phyloP scores from a whole-genome alignment of 2,329 filamentous ascomycete genomes.

The Paraphaeosphaeria minitans region DNA sequence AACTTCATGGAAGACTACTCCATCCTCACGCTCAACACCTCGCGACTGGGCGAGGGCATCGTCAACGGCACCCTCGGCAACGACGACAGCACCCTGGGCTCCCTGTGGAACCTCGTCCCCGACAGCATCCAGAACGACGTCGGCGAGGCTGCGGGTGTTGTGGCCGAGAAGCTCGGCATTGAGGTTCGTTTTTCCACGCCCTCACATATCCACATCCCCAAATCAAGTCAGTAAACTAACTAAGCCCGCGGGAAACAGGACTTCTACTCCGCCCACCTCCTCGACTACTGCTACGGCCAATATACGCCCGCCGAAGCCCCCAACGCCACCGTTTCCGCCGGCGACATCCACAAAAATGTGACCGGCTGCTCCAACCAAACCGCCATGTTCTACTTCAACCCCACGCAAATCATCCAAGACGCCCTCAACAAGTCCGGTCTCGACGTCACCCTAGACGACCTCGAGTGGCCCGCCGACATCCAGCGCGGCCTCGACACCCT shows the following conservation, averaged over 20 bases:
- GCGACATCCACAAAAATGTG: slow-evolving; percentile 56
- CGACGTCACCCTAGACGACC: slow-evolving; percentile 56
- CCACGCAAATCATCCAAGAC: slow-evolving; percentile 55
- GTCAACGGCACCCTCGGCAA: slow-evolving; percentile 34
- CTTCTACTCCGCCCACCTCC: slow-evolving; percentile 66
- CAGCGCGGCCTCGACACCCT: slow-evolving; percentile 59
- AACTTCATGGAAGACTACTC: slow-evolving; percentile 62
- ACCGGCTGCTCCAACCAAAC: slow-evolving; percentile 60
- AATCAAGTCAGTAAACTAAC: no score
- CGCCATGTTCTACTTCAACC: slow-evolving; percentile 63
- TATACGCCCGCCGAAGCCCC: slow-evolving; percentile 51
- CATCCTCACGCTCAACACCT: slow-evolving; percentile 64
- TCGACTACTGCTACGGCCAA: slow-evolving; percentile 63
- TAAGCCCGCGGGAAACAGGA: slow-evolving; percentile 46
- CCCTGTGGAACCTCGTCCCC: slow-evolving; percentile 44
- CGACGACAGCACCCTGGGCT: slow-evolving; percentile 31
- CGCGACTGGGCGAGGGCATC: slow-evolving; percentile 55
- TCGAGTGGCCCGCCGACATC: slow-evolving; percentile 64
- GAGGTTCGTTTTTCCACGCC: slow-evolving; percentile 30
- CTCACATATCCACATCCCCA: no score
- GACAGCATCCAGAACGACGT: slow-evolving; percentile 47
- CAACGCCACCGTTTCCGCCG: slow-evolving; percentile 50
- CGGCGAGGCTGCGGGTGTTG: slow-evolving; percentile 49
- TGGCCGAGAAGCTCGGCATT: slow-evolving; percentile 58
- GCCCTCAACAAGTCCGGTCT: slow-evolving; percentile 52